A percentile compares a stretch with the other conserved stretches of the same genome.
phyloP scores from a whole-genome alignment of 169 alveolate species.

The Toxoplasma gondii region DNA sequence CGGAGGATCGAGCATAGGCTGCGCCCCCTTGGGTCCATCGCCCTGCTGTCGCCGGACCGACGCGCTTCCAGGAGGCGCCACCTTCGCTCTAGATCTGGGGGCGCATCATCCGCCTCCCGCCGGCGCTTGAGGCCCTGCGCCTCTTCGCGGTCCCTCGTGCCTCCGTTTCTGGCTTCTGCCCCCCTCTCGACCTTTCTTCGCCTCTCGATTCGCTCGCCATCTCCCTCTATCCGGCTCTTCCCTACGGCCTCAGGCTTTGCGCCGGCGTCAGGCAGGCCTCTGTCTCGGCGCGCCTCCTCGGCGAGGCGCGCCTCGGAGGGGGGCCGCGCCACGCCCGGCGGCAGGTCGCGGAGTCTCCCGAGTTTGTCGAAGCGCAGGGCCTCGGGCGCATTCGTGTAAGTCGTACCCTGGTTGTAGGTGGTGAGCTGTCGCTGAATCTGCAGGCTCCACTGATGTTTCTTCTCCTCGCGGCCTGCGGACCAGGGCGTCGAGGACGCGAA shows the following conservation, averaged over 20 bases:
- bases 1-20: neutral
- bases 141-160: neutral
- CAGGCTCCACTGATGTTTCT: neutral
- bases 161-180: neutral
- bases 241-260: neutral
- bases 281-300: neutral
- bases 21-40: neutral
- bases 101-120: no score
- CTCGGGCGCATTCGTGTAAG: constrained; percentile 42
- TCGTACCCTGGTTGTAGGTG: constrained; percentile 35
- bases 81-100: neutral
- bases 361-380: constrained; percentile 27
- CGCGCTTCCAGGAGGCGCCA: neutral
- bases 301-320: neutral
- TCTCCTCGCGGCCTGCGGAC: constrained; percentile 11
- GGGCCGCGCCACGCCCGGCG: neutral
- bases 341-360: constrained; percentile 14
- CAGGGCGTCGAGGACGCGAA: constrained; percentile 11
- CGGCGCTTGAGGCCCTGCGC: no score
- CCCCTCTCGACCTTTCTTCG: neutral
- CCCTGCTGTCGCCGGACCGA: neutral
- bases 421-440: constrained; percentile 42
- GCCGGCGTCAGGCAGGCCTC: neutral
- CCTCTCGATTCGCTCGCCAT: no score
- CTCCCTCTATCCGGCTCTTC: neutral